Conservation (phyloP, 129 eudicot species). For the Tagetes patula region DNA sequence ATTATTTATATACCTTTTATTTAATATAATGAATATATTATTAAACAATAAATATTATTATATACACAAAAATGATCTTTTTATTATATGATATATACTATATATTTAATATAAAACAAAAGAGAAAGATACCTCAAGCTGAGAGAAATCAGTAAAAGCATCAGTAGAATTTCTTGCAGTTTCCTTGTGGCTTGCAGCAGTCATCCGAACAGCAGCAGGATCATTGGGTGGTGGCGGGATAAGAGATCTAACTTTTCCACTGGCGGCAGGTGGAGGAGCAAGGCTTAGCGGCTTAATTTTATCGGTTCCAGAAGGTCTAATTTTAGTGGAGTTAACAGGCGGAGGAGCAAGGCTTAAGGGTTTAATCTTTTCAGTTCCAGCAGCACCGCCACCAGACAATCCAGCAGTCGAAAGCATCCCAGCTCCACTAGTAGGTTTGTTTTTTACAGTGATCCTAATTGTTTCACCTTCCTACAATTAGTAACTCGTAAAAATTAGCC, state of each 20-base stretch:
- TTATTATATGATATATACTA: not conserved
- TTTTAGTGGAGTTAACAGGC: constrained; percentile 56
- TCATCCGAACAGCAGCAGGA: constrained; percentile 68
- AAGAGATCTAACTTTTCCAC: constrained; percentile 67
- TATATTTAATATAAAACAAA: too few species aligned
- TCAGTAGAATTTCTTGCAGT: constrained; percentile 38
- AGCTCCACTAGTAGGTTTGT: constrained; percentile 76
- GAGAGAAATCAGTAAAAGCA: constrained; percentile 78
- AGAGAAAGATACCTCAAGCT: constrained; percentile 65
- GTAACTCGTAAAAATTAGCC: constrained; percentile 11
- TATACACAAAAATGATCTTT: too few species aligned
- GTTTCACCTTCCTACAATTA: constrained; percentile 94
- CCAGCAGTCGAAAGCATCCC: constrained; percentile 96
- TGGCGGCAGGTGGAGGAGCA: constrained; percentile 77
- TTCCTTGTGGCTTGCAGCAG: constrained; percentile 51
- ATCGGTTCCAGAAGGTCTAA: constrained; percentile 47
- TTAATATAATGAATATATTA: too few species aligned
- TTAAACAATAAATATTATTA: too few species aligned
- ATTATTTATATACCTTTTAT: too few species aligned
- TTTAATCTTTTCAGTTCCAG: constrained; percentile 59
- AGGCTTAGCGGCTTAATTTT: constrained; percentile 56
- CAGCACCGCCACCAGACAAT: constrained; percentile 49
- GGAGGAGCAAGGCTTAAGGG: constrained; percentile 78
- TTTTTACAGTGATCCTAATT: constrained; percentile 86
- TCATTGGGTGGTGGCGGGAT: constrained; percentile 99